Evolutionary conservation across 352 stramenopile species (phyloP).

Genomic region (Pythium brassicae): DNA sequence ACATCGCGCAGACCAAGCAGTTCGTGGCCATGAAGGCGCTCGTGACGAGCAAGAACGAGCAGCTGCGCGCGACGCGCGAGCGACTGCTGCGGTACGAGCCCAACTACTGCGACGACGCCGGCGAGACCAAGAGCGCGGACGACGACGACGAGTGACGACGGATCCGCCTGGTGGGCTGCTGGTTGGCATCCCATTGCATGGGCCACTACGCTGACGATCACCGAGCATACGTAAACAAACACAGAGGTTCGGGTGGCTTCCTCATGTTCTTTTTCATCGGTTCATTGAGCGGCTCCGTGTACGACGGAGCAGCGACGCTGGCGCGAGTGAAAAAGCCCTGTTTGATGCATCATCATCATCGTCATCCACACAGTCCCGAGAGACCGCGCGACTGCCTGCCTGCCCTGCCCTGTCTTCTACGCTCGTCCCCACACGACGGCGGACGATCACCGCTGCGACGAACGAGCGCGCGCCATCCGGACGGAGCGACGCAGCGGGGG

Average conservation of each 20-base stretch:
- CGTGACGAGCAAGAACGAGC: conserved; percentile 78
- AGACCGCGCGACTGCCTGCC: not conserved
- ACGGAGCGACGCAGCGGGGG: not conserved
- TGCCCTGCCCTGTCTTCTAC: not conserved
- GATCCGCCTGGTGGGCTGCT: not conserved
- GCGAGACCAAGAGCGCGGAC: conserved; percentile 46
- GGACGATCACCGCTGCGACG: too few species aligned
- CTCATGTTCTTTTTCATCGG: conserved; percentile 3
- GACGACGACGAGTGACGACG: conserved; percentile 33
- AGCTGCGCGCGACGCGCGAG: conserved; percentile 62
- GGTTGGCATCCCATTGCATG: too few species aligned
- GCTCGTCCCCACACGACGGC: too few species aligned
- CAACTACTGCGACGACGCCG: conserved; percentile 33
- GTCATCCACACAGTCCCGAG: not conserved
- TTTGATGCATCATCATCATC: conserved; percentile 1
- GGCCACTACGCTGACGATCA: too few species aligned
- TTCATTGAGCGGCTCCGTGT: conserved; percentile 1
- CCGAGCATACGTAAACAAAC: too few species aligned
- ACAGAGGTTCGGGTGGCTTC: not conserved
- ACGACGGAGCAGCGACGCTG: not conserved
- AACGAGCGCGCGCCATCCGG: too few species aligned
- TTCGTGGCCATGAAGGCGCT: conserved; percentile 84
- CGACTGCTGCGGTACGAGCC: conserved; percentile 76
- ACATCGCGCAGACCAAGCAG: conserved; percentile 75
- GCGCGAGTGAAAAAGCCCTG: conserved; percentile 2